Evolutionary conservation across 1,139 yeast genomes (phyloP).

Genomic region (Saccharomycopsis hybrid): DNA sequence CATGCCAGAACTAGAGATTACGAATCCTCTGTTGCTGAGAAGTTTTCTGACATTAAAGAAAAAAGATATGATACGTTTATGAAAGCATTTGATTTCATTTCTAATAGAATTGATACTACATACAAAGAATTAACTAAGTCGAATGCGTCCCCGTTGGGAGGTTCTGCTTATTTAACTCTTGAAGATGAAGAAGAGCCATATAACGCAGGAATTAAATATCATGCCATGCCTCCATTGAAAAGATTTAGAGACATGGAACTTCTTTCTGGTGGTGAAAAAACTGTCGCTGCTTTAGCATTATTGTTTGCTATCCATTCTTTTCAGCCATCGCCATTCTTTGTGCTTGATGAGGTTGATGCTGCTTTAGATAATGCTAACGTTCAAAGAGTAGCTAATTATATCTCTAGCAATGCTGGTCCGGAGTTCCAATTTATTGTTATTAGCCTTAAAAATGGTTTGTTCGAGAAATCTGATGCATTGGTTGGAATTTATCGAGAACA

Average conservation of each 20-base stretch:
- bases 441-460: conserved; percentile 79
- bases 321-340: conserved; percentile 94
- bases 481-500: conserved; percentile 94
- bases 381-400: conserved; percentile 75
- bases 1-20: conserved; percentile 54
- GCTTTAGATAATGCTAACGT: conserved; percentile 92
- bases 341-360: conserved; percentile 94
- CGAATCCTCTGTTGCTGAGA: conserved; percentile 50
- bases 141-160: conserved; percentile 69
- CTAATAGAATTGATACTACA: conserved; percentile 65
- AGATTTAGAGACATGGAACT: conserved; percentile 90
- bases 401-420: conserved; percentile 68
- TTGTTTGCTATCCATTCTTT: conserved; percentile 85
- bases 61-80: conserved; percentile 58
- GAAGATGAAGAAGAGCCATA: conserved; percentile 92
- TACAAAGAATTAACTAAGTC: conserved; percentile 82
- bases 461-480: conserved; percentile 81
- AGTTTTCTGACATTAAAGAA: conserved; percentile 55
- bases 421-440: conserved; percentile 90
- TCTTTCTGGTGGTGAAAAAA: conserved; percentile 94
- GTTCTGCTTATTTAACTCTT: conserved; percentile 81
- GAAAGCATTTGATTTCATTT: conserved; percentile 70
- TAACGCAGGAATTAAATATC: conserved; percentile 74
- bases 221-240: conserved; percentile 96
- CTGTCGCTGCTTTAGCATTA: conserved; percentile 91